Conservation (phyloP, 345 rosid genomes). For the Psidium friedrichsthalianum region DNA sequence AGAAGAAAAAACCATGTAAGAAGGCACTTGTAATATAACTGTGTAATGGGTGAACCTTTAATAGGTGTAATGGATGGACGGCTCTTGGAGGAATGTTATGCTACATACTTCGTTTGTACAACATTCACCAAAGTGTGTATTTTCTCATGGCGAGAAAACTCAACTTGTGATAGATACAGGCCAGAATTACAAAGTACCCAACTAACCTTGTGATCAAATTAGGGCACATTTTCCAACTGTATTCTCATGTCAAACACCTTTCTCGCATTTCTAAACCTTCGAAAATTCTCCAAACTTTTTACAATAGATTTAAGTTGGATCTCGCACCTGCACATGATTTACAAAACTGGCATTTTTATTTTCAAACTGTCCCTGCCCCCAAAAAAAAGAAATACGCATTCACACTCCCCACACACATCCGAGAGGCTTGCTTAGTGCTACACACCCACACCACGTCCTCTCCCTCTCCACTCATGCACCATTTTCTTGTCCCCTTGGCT, state of each 20-base stretch:
- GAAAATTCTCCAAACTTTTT: not conserved
- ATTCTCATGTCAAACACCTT: not conserved
- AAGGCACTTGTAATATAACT: no score
- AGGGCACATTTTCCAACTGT: not conserved
- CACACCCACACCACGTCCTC: not conserved
- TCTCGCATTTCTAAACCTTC: not conserved
- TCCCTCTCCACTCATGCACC: not conserved
- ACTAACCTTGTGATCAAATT: not conserved
- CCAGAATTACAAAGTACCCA: not conserved
- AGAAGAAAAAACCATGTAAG: no score
- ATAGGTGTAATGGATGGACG: no score
- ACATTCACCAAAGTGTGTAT: not conserved
- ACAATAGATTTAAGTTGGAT: not conserved
- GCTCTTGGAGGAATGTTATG: not conserved
- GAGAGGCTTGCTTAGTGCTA: not conserved
- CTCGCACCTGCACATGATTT: not conserved
- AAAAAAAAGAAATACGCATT: not conserved
- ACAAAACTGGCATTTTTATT: not conserved
- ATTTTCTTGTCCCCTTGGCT: not conserved
- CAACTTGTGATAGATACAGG: not conserved
- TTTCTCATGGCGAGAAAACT: not conserved
- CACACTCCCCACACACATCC: not conserved
- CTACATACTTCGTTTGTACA: not conserved
- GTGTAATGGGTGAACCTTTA: no score
- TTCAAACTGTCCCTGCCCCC: not conserved